Percentiles rank a stretch among this genome's conserved stretches.
Conservation (phyloP, 2,329 filamentous ascomycete genomes). For the Phialocephala subalpina region DNA sequence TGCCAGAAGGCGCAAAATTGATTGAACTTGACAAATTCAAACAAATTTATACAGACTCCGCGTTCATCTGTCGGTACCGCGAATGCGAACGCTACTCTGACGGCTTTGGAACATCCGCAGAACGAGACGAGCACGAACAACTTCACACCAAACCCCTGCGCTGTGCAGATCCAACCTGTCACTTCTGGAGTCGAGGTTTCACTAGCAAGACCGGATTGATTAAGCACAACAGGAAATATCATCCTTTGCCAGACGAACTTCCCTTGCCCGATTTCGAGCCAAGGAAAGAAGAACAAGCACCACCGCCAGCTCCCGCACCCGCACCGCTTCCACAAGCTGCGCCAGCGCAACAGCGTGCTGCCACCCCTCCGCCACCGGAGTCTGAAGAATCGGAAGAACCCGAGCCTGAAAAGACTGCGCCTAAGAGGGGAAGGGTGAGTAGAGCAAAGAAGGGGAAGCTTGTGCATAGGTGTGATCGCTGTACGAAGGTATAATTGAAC, state of each 20-base stretch:
- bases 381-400: neutral
- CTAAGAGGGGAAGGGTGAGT: constrained; percentile 7
- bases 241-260: constrained; percentile 22
- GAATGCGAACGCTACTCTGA: constrained; percentile 21
- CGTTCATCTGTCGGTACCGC: constrained; percentile 27
- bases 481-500: constrained; percentile 16
- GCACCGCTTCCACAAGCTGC: neutral
- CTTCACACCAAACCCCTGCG: constrained; percentile 22
- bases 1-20: constrained; percentile 3
- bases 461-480: constrained; percentile 23
- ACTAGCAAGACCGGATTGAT: constrained; percentile 16
- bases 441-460: constrained; percentile 18
- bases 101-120: constrained; percentile 18
- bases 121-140: constrained; percentile 22
- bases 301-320: neutral
- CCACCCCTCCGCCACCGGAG: neutral
- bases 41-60: constrained; percentile 19
- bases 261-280: constrained; percentile 19
- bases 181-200: constrained; percentile 20
- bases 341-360: neutral
- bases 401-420: neutral
- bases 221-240: constrained; percentile 26
- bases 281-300: constrained; percentile 11
- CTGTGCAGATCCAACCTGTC: constrained; percentile 22
- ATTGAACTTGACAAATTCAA: constrained; percentile 19